phyloP scores from a whole-genome alignment of 768 basidiomycete species.

The Pisolithus marmoratus region DNA sequence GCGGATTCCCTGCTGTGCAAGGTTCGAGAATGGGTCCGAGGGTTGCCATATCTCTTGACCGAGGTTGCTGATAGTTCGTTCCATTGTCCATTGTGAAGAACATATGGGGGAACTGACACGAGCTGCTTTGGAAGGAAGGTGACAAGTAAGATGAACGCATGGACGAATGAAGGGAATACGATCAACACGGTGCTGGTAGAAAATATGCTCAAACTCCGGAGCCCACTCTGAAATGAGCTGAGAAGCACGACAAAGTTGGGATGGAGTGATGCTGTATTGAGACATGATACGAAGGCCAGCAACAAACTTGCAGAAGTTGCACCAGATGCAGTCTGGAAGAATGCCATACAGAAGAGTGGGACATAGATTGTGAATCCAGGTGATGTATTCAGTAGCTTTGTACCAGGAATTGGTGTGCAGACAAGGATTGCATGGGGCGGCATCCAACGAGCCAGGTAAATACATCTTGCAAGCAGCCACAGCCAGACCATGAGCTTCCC shows the following conservation, averaged over 20 bases:
- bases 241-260: not conserved
- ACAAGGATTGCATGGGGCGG: constrained; percentile 13
- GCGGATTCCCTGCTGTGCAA: constrained; percentile 19
- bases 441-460: constrained; percentile 15
- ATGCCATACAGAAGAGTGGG: not conserved
- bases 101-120: constrained; percentile 13
- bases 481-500: not conserved
- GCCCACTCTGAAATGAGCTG: constrained; percentile 14
- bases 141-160: constrained; percentile 21
- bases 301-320: not conserved
- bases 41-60: constrained; percentile 19
- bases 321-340: not conserved
- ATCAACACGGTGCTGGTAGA: constrained; percentile 15
- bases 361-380: not conserved
- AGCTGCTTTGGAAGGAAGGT: constrained; percentile 7
- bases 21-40: constrained; percentile 22
- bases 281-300: not conserved
- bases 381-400: not conserved
- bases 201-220: constrained; percentile 23
- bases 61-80: constrained; percentile 20
- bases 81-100: constrained; percentile 26
- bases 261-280: not conserved
- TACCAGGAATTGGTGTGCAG: not conserved
- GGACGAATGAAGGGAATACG: constrained; percentile 24
- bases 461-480: constrained; percentile 13